A percentile compares a stretch with the other conserved stretches of the same genome.
phyloP scores from a whole-genome alignment of 345 rosid genomes.

The Boechera stricta region DNA sequence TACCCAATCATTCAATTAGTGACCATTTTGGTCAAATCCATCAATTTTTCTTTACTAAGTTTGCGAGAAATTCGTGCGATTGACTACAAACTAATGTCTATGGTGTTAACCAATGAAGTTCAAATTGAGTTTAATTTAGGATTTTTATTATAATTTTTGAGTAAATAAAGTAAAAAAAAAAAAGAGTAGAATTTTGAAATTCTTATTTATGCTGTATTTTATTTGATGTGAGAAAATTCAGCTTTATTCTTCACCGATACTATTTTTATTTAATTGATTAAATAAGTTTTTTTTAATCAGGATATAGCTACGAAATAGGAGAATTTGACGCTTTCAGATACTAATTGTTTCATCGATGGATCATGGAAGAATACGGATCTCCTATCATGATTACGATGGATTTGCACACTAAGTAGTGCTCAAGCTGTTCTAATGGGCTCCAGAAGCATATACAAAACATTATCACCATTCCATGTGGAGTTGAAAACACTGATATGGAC shows the following conservation, averaged over 20 bases:
- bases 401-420: no score
- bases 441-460: no score
- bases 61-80: neutral
- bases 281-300: neutral
- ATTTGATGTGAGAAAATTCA: neutral
- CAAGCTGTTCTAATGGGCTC: no score
- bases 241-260: slow-evolving; percentile 1
- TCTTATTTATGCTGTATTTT: neutral
- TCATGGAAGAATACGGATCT: no score
- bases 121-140: neutral
- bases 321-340: no score
- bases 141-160: neutral
- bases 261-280: slow-evolving; percentile 7
- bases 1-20: neutral
- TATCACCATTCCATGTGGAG: no score
- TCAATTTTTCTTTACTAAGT: neutral
- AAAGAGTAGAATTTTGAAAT: neutral
- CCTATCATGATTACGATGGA: no score
- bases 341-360: no score
- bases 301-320: no score
- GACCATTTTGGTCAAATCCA: neutral
- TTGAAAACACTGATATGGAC: no score
- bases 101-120: neutral
- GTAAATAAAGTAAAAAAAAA: neutral
- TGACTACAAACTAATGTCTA: neutral